Base-by-base conservation (phyloP, 139 green algal genomes). In the Eudorina sp. region DNA sequence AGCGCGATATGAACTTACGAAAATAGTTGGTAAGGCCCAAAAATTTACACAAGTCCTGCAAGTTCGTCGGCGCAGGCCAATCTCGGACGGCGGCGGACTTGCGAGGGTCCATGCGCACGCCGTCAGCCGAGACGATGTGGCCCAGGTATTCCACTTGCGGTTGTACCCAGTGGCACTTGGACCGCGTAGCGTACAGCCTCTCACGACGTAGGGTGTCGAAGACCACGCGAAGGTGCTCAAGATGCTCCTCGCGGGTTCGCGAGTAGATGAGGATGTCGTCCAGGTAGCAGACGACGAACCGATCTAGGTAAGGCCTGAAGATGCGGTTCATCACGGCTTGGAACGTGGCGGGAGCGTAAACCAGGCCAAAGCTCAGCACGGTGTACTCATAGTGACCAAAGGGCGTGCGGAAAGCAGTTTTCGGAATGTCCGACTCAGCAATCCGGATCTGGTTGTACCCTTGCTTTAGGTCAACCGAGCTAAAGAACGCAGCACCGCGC, bases 261-360 rank as follows among this genome's bases (percentile, higher is more conserved):
- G 55, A 90, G 55, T 88, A 94, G 1, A 94, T 89, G 7, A 94
- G 72, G 0, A 95, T 92, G 41, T 96, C 91, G 80, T 95, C 92
- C 6, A 96, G 74, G 43, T 94, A 95, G 41, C 94, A 75, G 18
- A 93, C 18, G 0, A 96, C 87, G 62, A 91, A 95, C n/a, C 11
- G 53, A 64, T 91, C 90, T 23, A 95, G 58, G 19, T 73, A 40
- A 6, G 69, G n/a, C 4, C 60, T 14, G 29, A 96, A 91, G 0
- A 94, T 76, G 31, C 90, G 51, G 48, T n/a, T 95, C 89, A 96
- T 90, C 38, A 83, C 38, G 16, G 18, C 46, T 34, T 79, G 74
- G 76, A 88, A 90, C 16, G 85, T 86, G n/a, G 48, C 90, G 23
- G 74, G 92, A 18, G 48, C 68, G 4, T 89, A 73, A n/a, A 66